Percentiles rank a stretch among this genome's conserved stretches.
These are phyloP conservation scores for Luzula sylvatica DNA, from an alignment of 176 grass and related monocot species.

Conservation along the genomic window DNA sequence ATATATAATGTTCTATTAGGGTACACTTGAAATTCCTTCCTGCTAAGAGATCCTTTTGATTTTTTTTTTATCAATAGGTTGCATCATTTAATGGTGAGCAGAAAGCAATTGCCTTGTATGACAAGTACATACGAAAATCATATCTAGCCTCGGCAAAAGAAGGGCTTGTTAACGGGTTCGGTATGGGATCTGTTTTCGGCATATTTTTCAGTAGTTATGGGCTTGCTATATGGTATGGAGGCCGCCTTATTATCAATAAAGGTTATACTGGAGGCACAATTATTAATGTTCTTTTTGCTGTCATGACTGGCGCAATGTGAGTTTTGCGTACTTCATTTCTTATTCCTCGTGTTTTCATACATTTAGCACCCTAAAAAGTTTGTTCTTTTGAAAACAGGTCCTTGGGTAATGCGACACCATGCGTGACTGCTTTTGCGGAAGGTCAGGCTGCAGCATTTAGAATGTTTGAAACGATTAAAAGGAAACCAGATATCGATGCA, in stretches of 20 bases:
- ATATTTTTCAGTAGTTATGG: conserved; percentile 9
- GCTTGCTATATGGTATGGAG: conserved; percentile 16
- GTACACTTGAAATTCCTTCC: too few species aligned
- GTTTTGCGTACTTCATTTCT: neutral
- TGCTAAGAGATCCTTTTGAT: too few species aligned
- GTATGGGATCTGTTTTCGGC: conserved; percentile 14
- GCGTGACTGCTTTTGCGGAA: conserved; percentile 62
- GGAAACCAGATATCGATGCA: conserved; percentile 74
- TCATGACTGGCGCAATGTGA: conserved; percentile 17
- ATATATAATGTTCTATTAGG: too few species aligned
- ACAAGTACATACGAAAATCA: neutral
- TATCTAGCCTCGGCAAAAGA: conserved; percentile 13
- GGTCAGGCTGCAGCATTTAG: conserved; percentile 70
- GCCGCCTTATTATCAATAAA: conserved; percentile 8
- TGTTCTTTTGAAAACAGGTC: conserved; percentile 33
- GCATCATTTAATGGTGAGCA: conserved; percentile 11
- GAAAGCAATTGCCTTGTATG: neutral
- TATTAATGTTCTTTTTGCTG: conserved; percentile 14
- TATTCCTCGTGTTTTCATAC: neutral
- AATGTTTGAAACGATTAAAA: conserved; percentile 65
- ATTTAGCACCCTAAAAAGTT: neutral
- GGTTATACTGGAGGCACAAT: conserved; percentile 13
- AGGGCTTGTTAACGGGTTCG: conserved; percentile 10
- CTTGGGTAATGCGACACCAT: conserved; percentile 65
- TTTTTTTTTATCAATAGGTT: conserved; percentile 14